These are phyloP conservation scores for Pythium monospermum DNA, from an alignment of 352 stramenopile genomes.

Conservation along the genomic window DNA sequence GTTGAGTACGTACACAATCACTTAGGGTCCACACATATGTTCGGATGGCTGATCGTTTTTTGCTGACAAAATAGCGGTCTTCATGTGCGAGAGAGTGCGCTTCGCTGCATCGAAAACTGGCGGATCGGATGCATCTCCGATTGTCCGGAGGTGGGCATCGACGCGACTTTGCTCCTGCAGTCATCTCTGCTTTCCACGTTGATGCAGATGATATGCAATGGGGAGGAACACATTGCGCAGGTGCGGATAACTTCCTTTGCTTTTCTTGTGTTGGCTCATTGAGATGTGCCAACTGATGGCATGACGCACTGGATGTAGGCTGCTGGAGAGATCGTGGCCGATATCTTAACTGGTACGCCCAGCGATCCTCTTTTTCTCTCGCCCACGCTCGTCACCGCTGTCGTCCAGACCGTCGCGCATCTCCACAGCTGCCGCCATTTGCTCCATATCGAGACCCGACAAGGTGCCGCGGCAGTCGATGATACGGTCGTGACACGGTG, in stretches of 20 bases:
- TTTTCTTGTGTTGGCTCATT: neutral
- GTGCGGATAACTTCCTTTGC: neutral
- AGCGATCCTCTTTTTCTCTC: slow-evolving; percentile 12
- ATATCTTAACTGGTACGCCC: slow-evolving; percentile 40
- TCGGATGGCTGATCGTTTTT: too few species aligned
- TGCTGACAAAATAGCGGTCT: too few species aligned
- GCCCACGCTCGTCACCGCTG: slow-evolving; percentile 11
- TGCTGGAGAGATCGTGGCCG: slow-evolving; percentile 51
- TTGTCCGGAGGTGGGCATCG: slow-evolving; percentile 18
- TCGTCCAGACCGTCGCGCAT: slow-evolving; percentile 30
- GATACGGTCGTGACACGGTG: slow-evolving; percentile 1
- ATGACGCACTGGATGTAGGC: slow-evolving; percentile 26
- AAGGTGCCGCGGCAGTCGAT: neutral
- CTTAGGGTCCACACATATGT: too few species aligned
- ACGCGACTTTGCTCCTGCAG: neutral
- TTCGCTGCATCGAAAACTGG: slow-evolving; percentile 67
- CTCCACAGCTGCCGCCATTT: slow-evolving; percentile 13
- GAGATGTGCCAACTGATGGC: too few species aligned
- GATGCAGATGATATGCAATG: neutral
- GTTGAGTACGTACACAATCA: slow-evolving; percentile 1
- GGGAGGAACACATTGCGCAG: slow-evolving; percentile 1
- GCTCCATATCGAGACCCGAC: slow-evolving; percentile 1
- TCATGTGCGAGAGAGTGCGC: slow-evolving; percentile 27
- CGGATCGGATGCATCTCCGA: slow-evolving; percentile 47
- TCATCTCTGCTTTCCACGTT: slow-evolving; percentile 9